Percentiles rank a stretch among this genome's conserved stretches.
phyloP scores from a whole-genome alignment of 768 basidiomycete species.

The Hemileccinum impolitum region DNA sequence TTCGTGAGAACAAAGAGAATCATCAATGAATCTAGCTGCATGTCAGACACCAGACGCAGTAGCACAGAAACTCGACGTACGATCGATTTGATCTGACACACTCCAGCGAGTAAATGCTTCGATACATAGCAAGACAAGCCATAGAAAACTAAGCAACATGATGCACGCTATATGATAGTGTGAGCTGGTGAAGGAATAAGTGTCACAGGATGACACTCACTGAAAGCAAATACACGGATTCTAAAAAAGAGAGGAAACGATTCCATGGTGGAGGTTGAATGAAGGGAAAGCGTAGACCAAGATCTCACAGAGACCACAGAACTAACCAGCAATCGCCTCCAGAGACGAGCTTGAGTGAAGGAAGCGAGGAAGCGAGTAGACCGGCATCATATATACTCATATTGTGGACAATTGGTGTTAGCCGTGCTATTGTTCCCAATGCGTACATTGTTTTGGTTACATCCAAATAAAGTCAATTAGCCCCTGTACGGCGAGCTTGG shows the following conservation, averaged over 20 bases:
- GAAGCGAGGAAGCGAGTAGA: neutral
- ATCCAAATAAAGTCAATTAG: no score
- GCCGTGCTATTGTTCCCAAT: constrained; percentile 18
- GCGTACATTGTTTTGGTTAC: neutral
- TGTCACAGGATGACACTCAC: constrained; percentile 14
- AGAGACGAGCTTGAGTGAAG: constrained; percentile 8
- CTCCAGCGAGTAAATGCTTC: constrained; percentile 47
- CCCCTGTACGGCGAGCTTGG: no score
- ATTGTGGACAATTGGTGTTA: constrained; percentile 15
- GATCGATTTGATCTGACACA: constrained; percentile 40
- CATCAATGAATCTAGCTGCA: constrained; percentile 35
- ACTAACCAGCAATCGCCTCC: constrained; percentile 21
- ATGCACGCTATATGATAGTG: constrained; percentile 36
- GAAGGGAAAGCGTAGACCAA: neutral
- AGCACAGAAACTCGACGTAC: constrained; percentile 31
- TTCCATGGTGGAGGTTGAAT: constrained; percentile 20
- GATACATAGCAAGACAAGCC: constrained; percentile 46
- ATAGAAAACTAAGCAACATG: constrained; percentile 43
- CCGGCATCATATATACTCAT: constrained; percentile 3
- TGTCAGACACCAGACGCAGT: neutral
- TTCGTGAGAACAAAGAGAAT: constrained; percentile 42
- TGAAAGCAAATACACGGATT: constrained; percentile 28
- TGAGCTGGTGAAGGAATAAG: neutral
- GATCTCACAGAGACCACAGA: constrained; percentile 22
- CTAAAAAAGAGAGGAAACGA: constrained; percentile 30